Conservation (phyloP, 257 asterid species). For the Fraxinus pennsylvanica region DNA sequence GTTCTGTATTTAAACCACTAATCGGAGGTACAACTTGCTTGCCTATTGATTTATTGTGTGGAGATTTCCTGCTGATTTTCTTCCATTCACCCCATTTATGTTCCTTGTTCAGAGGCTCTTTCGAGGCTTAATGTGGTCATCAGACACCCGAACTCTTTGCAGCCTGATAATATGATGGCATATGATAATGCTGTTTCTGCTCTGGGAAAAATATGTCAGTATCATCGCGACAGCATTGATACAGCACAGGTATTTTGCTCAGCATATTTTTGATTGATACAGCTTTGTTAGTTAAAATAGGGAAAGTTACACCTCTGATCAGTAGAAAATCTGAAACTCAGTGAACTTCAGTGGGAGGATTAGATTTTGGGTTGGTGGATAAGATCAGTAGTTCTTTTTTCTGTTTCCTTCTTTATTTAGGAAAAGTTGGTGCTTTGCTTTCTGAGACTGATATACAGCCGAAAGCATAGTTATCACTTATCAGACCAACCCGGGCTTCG, state of each 20-base stretch:
- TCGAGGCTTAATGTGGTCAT: slow-evolving; percentile 86
- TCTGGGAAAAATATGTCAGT: slow-evolving; percentile 87
- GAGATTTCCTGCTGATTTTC: slow-evolving; percentile 11
- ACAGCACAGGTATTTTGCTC: slow-evolving; percentile 63
- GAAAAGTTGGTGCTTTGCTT: background rate
- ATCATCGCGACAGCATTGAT: slow-evolving; percentile 90
- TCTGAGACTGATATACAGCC: background rate
- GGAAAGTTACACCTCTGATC: background rate
- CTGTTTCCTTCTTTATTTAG: background rate
- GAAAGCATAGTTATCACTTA: background rate
- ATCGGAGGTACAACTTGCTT: slow-evolving; percentile 65
- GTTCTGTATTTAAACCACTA: slow-evolving; percentile 76
- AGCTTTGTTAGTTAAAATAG: background rate
- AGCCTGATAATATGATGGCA: slow-evolving; percentile 82
- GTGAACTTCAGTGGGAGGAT: background rate
- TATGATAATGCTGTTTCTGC: slow-evolving; percentile 98
- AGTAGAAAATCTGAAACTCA: background rate
- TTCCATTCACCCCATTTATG: slow-evolving; percentile 12
- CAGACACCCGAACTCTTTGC: slow-evolving; percentile 65
- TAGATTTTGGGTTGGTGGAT: background rate
- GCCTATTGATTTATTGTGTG: slow-evolving; percentile 10
- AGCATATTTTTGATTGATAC: background rate
- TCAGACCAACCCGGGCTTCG: too few species aligned
- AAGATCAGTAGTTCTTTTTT: background rate
- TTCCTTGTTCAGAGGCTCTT: slow-evolving; percentile 67